Evolutionary conservation across 352 stramenopile species (phyloP).

Genomic region (Globisporangium middletonii): DNA sequence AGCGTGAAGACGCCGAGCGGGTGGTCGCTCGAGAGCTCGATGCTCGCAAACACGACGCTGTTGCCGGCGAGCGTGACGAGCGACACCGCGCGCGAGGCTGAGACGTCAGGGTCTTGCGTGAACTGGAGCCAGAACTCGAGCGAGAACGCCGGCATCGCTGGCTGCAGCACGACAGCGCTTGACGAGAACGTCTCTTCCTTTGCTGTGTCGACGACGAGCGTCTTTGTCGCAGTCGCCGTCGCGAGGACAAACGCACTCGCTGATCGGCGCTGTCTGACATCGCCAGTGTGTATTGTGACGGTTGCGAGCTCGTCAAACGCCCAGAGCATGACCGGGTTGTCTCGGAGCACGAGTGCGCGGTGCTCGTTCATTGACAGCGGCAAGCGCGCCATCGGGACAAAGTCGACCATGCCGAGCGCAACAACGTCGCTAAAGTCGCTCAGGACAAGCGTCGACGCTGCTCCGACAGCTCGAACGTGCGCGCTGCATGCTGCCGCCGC

Average conservation of each 20-base stretch:
- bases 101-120: neutral
- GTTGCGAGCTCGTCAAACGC: constrained; percentile 37
- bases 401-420: constrained; percentile 28
- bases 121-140: constrained; percentile 58
- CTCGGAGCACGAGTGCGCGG: constrained; percentile 41
- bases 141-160: constrained; percentile 47
- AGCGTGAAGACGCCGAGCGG: constrained; percentile 19
- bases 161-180: constrained; percentile 31
- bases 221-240: constrained; percentile 6
- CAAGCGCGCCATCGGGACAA: constrained; percentile 32
- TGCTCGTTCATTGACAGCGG: constrained; percentile 49
- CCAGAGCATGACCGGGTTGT: constrained; percentile 60
- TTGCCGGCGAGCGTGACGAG: constrained; percentile 8
- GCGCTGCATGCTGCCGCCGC: constrained; percentile 23
- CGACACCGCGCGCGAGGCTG: neutral
- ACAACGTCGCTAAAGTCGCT: constrained; percentile 53
- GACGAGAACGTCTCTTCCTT: constrained; percentile 56
- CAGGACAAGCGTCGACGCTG: constrained; percentile 19
- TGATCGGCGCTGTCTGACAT: neutral
- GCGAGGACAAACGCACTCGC: constrained; percentile 10
- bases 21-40: constrained; percentile 1
- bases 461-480: constrained; percentile 9
- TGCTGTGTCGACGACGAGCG: constrained; percentile 34
- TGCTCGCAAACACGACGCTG: constrained; percentile 5
- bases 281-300: constrained; percentile 14